A percentile compares a stretch with the other conserved stretches of the same genome.
phyloP scores from a whole-genome alignment of 2,329 filamentous ascomycete species.

The Neofusicoccum laricinum region DNA sequence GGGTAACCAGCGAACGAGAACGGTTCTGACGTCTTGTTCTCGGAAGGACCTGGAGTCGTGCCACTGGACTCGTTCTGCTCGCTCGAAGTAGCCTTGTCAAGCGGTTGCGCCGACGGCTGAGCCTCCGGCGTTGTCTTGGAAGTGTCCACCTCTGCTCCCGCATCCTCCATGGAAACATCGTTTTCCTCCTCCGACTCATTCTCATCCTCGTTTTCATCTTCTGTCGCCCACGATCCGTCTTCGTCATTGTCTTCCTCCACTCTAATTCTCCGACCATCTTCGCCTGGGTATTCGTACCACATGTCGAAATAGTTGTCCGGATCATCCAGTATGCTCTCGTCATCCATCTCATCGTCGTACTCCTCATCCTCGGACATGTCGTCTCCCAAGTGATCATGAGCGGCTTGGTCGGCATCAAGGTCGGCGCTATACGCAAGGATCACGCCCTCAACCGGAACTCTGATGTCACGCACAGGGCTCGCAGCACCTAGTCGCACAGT shows the following conservation, averaged over 20 bases:
- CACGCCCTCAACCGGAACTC: slow-evolving; percentile 47
- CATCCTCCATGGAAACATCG: slow-evolving; percentile 33
- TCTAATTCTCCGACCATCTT: slow-evolving; percentile 28
- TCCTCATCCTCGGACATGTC: slow-evolving; percentile 21
- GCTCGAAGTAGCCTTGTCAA: background rate
- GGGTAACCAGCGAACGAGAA: slow-evolving; percentile 16
- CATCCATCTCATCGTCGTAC: slow-evolving; percentile 19
- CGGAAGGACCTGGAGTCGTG: slow-evolving; percentile 3
- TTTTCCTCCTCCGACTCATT: slow-evolving; percentile 36
- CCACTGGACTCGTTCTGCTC: background rate
- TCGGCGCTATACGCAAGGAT: slow-evolving; percentile 47
- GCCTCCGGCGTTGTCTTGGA: slow-evolving; percentile 35
- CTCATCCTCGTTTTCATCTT: slow-evolving; percentile 17
- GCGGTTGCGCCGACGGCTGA: slow-evolving; percentile 25
- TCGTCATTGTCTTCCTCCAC: slow-evolving; percentile 31
- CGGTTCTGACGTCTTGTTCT: slow-evolving; percentile 15
- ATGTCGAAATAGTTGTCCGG: slow-evolving; percentile 20
- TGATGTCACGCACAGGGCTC: slow-evolving; percentile 49
- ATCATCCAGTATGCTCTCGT: slow-evolving; percentile 17
- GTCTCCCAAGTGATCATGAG: slow-evolving; percentile 15
- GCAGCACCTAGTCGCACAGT: slow-evolving; percentile 54
- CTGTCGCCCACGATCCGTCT: slow-evolving; percentile 30
- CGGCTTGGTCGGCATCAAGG: slow-evolving; percentile 33
- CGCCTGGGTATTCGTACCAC: slow-evolving; percentile 31
- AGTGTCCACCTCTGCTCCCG: slow-evolving; percentile 25